Evolutionary conservation across 2,329 filamentous ascomycete genomes (phyloP).

Genomic region (Fusarium vanettenii): DNA sequence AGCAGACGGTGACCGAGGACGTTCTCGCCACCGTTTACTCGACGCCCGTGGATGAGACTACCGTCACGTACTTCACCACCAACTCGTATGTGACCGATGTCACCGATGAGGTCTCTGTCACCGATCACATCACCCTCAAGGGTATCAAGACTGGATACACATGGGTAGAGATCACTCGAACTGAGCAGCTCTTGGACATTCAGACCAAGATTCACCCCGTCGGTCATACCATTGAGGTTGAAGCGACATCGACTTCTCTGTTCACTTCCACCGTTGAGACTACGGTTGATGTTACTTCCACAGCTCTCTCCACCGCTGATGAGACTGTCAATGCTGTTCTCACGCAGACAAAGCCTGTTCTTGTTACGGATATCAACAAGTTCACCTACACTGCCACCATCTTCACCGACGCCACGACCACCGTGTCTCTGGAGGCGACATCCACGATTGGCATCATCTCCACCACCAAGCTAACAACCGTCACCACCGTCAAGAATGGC

Average conservation of each 20-base stretch:
- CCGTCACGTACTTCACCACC: neutral
- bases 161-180: slow-evolving; percentile 3
- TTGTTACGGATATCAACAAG: slow-evolving; percentile 14
- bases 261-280: slow-evolving; percentile 12
- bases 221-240: slow-evolving; percentile 1
- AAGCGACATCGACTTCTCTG: neutral
- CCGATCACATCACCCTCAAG: slow-evolving; percentile 1
- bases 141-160: slow-evolving; percentile 5
- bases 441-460: slow-evolving; percentile 8
- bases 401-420: slow-evolving; percentile 7
- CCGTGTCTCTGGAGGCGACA: slow-evolving; percentile 9
- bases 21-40: slow-evolving; percentile 9
- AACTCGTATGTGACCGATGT: slow-evolving; percentile 6
- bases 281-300: slow-evolving; percentile 9
- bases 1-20: slow-evolving; percentile 4
- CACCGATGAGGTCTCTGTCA: neutral
- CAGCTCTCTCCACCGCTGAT: slow-evolving; percentile 4
- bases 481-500: slow-evolving; percentile 6
- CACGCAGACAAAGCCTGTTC: slow-evolving; percentile 1
- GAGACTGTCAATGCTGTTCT: slow-evolving; percentile 3
- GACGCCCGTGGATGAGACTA: neutral
- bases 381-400: slow-evolving; percentile 14
- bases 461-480: neutral
- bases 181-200: slow-evolving; percentile 5
- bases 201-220: neutral